Conservation (phyloP, 345 rosid genomes). For the Citrus australasica region DNA sequence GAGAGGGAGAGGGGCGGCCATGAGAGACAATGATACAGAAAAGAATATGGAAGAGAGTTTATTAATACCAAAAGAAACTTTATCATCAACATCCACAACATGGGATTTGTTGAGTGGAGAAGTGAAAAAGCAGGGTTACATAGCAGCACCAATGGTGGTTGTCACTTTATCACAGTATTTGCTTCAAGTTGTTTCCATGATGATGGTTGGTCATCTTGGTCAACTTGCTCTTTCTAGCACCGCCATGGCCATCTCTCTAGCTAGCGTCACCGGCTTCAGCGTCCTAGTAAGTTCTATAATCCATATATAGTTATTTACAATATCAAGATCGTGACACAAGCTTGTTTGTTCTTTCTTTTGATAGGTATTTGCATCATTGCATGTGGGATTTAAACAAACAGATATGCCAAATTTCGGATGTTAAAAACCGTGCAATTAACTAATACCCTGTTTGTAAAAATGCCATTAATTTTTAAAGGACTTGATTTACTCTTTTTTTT, state of each 20-base stretch:
- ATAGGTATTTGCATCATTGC: neutral
- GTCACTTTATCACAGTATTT: slow-evolving; percentile 49
- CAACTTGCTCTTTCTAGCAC: slow-evolving; percentile 72
- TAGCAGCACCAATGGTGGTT: slow-evolving; percentile 74
- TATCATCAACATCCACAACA: neutral
- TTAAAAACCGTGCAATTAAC: too few species aligned
- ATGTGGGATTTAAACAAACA: neutral
- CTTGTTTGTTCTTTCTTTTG: too few species aligned
- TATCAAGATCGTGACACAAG: too few species aligned
- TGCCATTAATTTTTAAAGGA: too few species aligned
- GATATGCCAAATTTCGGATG: neutral
- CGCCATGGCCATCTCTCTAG: slow-evolving; percentile 66
- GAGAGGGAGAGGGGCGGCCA: neutral
- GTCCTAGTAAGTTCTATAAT: slow-evolving; percentile 41
- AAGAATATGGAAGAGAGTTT: slow-evolving; percentile 4
- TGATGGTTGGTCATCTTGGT: slow-evolving; percentile 85
- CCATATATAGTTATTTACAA: too few species aligned
- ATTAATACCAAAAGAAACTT: neutral
- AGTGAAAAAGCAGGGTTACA: slow-evolving; percentile 40
- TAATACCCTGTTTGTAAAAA: too few species aligned
- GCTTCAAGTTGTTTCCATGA: slow-evolving; percentile 53
- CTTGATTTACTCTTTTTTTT: too few species aligned
- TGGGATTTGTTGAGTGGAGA: slow-evolving; percentile 30
- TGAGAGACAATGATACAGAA: neutral
- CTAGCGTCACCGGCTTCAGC: slow-evolving; percentile 69